A percentile compares a stretch with the other conserved stretches of the same genome.
Evolutionary conservation across 1,139 yeast species (phyloP).

Genomic region (Dujonia santamariae): DNA sequence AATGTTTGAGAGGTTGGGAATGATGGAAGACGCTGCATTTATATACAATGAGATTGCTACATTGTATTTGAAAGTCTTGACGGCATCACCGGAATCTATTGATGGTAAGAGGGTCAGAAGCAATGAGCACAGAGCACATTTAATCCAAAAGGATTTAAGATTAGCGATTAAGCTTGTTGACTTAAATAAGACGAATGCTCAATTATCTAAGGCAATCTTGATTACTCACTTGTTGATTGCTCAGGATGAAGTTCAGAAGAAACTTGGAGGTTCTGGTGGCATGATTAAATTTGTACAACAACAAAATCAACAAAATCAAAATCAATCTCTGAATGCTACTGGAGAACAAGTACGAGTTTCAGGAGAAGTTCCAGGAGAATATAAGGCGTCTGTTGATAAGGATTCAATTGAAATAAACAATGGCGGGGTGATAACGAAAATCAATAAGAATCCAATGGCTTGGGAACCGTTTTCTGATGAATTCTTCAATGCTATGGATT

Average conservation of each 20-base stretch:
- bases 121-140: slow-evolving; percentile 45
- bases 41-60: slow-evolving; percentile 67
- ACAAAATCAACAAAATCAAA: too few relatives aligned
- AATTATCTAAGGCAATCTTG: slow-evolving; percentile 55
- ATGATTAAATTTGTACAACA: slow-evolving; percentile 1
- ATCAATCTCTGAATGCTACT: too few relatives aligned
- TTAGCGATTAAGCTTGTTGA: slow-evolving; percentile 67
- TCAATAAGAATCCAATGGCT: slow-evolving; percentile 40
- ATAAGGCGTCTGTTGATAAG: slow-evolving; percentile 16
- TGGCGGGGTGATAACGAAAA: slow-evolving; percentile 17
- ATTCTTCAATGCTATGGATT: slow-evolving; percentile 68
- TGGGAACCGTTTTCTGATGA: slow-evolving; percentile 78
- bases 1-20: slow-evolving; percentile 68
- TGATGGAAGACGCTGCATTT: slow-evolving; percentile 60
- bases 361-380: too few relatives aligned
- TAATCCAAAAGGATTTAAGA: slow-evolving; percentile 70
- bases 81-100: slow-evolving; percentile 24
- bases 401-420: slow-evolving; percentile 16
- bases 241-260: slow-evolving; percentile 42
- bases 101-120: slow-evolving; percentile 21
- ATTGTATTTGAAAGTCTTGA: slow-evolving; percentile 57
- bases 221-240: slow-evolving; percentile 65
- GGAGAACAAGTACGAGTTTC: too few relatives aligned
- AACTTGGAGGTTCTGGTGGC: slow-evolving; percentile 11
- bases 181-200: slow-evolving; percentile 48